Conservation (phyloP, 164 flowering plant genomes). For the Vitis cinerea region DNA sequence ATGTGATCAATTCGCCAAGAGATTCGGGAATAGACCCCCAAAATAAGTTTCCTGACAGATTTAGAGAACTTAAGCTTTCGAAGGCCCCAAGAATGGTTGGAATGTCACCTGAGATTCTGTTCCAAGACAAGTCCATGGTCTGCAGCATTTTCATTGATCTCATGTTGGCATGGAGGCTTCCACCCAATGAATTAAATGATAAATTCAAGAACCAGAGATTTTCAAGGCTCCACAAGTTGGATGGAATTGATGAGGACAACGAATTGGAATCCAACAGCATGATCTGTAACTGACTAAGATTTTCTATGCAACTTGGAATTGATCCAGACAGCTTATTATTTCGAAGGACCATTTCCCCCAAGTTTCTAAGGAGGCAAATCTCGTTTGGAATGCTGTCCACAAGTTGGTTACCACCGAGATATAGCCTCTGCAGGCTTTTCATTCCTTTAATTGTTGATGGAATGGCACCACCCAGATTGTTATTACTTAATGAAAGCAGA, state of each 20-base stretch:
- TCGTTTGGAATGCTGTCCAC: slow-evolving; percentile 13
- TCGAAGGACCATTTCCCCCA: background rate
- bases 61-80: background rate
- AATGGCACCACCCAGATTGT: background rate
- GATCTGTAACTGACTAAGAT: slow-evolving; percentile 13
- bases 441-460: background rate
- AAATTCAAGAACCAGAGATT: slow-evolving; percentile 11
- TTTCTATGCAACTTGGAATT: slow-evolving; percentile 13
- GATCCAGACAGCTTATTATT: slow-evolving; percentile 21
- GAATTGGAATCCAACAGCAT: slow-evolving; percentile 11
- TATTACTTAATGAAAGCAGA: background rate
- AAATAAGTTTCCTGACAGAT: background rate
- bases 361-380: slow-evolving; percentile 1
- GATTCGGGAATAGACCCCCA: no score
- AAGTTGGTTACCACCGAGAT: slow-evolving; percentile 12
- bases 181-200: slow-evolving; percentile 15
- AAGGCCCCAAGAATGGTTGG: background rate
- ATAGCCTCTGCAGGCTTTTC: slow-evolving; percentile 11
- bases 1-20: no score
- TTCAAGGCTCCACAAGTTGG: slow-evolving; percentile 11
- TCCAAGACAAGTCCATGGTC: slow-evolving; percentile 9
- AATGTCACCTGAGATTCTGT: slow-evolving; percentile 6
- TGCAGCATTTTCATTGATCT: slow-evolving; percentile 8
- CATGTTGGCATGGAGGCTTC: slow-evolving; percentile 9
- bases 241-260: slow-evolving; percentile 13